Evolutionary conservation across 345 rosid genomes (phyloP), one percentile per base, ranked within the genome.

Genomic region (Euphorbia peplus): DNA sequence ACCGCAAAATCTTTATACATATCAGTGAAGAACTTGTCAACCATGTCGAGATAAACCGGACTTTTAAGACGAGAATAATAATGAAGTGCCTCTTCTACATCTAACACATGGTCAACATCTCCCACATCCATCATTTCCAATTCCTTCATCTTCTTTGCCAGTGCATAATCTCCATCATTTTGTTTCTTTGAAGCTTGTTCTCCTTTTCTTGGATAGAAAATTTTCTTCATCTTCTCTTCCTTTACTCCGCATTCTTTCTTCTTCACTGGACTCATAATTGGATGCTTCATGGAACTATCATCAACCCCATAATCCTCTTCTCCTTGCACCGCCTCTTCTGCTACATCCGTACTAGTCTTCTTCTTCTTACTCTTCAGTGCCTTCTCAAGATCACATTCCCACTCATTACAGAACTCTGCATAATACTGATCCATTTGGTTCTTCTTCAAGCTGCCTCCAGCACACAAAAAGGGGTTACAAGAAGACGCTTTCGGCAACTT

Each of bases 71-170:
- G 80, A 25, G 95, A 86, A 66, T 93, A 91, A 70, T 90, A 91
- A 54, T 91, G 85, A 42, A 95, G 79, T 8, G 97, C 97, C 68
- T 95, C 99, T 70, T 86, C 87, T 9, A 91, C 80, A 73, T 91
- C 99, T 78, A 86, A 44, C 5, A 82, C 87, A 44, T 90, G 93
- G 42, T 95, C 99, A 60, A 83, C 69, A 67, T 88, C 91, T 66
- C 87, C 76, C 8, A 70, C 84, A 79, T 88, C 87, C 80, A 90
- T 79, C 96, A 87, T 86, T 76, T 89, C 95, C 74, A 95, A 63
- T 66, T 88, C 90, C 76, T 86, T 91, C 95, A 95, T 87, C 88
- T 87, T 95, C 75, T 79, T 78, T 1, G 90, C 90, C 73, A 95
- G 50, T 65, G 57, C 78, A 73, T 80, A 63, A 16, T 75, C 78